These are phyloP conservation scores for Phytophthora pisi DNA, from an alignment of 352 stramenopile genomes.

Conservation along the genomic window DNA sequence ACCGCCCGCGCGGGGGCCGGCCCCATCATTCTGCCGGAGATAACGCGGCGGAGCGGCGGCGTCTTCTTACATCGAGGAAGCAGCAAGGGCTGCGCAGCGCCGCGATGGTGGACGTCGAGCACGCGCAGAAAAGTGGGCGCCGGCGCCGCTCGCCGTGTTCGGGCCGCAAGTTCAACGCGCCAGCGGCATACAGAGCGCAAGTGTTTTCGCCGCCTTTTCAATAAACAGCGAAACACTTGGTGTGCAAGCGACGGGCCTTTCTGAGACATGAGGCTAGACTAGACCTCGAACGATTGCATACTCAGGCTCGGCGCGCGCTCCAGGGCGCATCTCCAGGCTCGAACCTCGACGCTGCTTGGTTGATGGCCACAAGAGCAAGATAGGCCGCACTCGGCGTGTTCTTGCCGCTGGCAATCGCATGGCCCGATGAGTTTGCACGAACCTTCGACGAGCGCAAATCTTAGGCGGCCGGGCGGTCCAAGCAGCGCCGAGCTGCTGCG, in stretches of 20 bases:
- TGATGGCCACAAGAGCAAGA: not conserved
- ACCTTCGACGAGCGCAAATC: not conserved
- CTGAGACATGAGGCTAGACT: conserved; percentile 24
- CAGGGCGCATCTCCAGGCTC: not conserved
- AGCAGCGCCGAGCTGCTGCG: not conserved
- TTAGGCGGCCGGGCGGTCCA: not conserved
- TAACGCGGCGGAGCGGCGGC: not conserved
- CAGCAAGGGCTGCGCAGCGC: too few relatives aligned
- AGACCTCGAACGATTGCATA: conserved; percentile 10
- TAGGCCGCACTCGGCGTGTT: not conserved
- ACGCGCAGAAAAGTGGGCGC: conserved; percentile 15
- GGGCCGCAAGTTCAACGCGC: conserved; percentile 20
- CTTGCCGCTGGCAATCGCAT: not conserved
- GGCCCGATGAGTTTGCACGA: not conserved
- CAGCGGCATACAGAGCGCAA: conserved; percentile 8
- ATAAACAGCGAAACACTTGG: conserved; percentile 13
- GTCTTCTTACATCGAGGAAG: not conserved
- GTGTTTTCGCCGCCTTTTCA: conserved; percentile 12
- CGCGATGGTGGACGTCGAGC: not conserved
- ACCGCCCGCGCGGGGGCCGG: too few relatives aligned
- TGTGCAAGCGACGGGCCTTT: conserved; percentile 3
- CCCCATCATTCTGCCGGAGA: not conserved
- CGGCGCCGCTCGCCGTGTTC: conserved; percentile 10
- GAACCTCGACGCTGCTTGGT: not conserved
- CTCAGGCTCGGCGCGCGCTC: not conserved